Conservation (phyloP, 2,329 filamentous ascomycete species). For the Fusarium sp. region DNA sequence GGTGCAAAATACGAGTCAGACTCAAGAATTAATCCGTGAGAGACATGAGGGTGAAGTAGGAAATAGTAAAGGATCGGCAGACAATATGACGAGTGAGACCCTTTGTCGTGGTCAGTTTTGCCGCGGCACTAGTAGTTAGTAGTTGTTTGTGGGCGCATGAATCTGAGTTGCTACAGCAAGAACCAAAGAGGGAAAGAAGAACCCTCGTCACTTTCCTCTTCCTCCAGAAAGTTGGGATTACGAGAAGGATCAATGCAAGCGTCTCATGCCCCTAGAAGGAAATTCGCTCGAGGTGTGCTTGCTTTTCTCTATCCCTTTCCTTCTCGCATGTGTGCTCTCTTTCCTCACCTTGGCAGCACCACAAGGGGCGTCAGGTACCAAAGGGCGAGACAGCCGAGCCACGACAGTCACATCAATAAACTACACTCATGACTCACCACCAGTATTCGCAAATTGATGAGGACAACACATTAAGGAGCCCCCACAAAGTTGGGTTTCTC, state of each 20-base stretch:
- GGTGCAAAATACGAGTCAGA: conserved; percentile 29
- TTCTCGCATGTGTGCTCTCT: background rate
- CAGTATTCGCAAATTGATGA: conserved; percentile 9
- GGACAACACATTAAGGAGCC: conserved; percentile 15
- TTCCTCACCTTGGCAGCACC: background rate
- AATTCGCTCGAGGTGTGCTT: background rate
- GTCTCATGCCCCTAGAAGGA: background rate
- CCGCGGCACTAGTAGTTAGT: background rate
- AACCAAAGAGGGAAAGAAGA: background rate
- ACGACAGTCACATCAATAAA: background rate
- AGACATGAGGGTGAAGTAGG: background rate
- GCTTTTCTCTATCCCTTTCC: conserved; percentile 6
- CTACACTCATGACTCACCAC: background rate
- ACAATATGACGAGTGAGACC: background rate
- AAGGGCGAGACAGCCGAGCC: conserved; percentile 7
- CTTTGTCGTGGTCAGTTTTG: conserved; percentile 20
- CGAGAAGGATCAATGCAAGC: background rate
- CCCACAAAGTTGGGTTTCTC: conserved; percentile 12
- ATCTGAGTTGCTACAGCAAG: background rate
- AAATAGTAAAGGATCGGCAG: conserved; percentile 9
- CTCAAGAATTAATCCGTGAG: background rate
- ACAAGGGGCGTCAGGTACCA: no score
- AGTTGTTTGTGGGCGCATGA: background rate
- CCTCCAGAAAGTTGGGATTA: background rate
- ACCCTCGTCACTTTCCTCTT: conserved; percentile 12